phyloP scores from a whole-genome alignment of 2,329 filamentous ascomycete genomes.

The Monilinia aucupariae region DNA sequence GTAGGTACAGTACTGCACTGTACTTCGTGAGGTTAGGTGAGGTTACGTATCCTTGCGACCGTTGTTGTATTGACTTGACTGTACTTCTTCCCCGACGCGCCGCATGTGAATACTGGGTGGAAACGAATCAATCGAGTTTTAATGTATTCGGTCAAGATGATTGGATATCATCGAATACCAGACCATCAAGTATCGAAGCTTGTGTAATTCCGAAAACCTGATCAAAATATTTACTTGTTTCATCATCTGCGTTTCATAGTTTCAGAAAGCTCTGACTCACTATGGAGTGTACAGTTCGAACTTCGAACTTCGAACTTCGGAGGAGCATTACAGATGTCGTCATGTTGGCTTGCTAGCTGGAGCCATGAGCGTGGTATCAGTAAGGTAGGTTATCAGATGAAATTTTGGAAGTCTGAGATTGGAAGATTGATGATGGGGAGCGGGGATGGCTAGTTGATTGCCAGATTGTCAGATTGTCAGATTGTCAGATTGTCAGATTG shows the following conservation, averaged over 20 bases:
- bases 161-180: background rate
- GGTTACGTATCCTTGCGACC: too few species aligned
- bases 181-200: background rate
- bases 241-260: conserved; percentile 24
- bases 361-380: too few species aligned
- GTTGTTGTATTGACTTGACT: too few species aligned
- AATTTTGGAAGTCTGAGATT: background rate
- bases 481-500: background rate
- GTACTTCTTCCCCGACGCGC: conserved; percentile 24
- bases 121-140: conserved; percentile 6
- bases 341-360: too few species aligned
- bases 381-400: background rate
- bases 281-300: conserved; percentile 17
- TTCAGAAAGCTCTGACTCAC: conserved; percentile 33
- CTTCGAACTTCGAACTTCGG: too few species aligned
- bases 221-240: conserved; percentile 27
- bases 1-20: too few species aligned
- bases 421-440: background rate
- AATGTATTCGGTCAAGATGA: background rate
- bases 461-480: too few species aligned
- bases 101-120: conserved; percentile 22
- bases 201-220: conserved; percentile 22
- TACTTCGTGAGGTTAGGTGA: too few species aligned
- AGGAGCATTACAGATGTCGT: background rate
- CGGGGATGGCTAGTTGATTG: background rate